Evolutionary conservation across 768 basidiomycete genomes (phyloP).

Genomic region (Tylopilus felleus): DNA sequence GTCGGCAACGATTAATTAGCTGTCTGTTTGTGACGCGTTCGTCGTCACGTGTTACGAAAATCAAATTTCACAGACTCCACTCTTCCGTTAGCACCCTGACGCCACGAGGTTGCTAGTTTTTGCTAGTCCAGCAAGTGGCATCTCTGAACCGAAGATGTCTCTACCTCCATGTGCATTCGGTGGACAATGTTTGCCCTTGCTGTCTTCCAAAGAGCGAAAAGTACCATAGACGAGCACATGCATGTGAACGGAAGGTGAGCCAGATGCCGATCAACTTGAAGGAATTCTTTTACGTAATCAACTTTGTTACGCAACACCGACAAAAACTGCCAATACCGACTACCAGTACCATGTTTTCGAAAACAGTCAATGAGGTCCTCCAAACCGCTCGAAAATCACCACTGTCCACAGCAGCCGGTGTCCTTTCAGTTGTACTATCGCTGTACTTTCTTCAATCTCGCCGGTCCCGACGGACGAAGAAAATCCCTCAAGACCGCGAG

Average conservation of each 20-base stretch:
- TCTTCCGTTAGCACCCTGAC: not conserved
- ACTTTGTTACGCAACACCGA: not conserved
- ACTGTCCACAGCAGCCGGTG: constrained; percentile 6
- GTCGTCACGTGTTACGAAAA: constrained; percentile 29
- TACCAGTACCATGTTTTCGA: constrained; percentile 5
- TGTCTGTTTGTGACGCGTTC: constrained; percentile 15
- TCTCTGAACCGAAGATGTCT: too few relatives aligned
- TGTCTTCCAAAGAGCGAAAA: too few relatives aligned
- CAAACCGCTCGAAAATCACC: constrained; percentile 4
- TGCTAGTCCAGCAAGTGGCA: too few relatives aligned
- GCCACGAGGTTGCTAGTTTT: too few relatives aligned
- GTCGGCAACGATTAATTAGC: constrained; percentile 27
- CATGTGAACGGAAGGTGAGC: too few relatives aligned
- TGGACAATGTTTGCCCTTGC: too few relatives aligned
- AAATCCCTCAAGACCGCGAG: constrained; percentile 48
- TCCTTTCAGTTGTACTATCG: constrained; percentile 14
- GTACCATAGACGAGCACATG: too few relatives aligned
- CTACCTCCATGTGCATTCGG: too few relatives aligned
- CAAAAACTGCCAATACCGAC: too few relatives aligned
- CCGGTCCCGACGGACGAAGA: constrained; percentile 29
- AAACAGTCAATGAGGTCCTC: constrained; percentile 4
- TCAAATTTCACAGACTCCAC: constrained; percentile 7
- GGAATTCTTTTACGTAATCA: constrained; percentile 15
- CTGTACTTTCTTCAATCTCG: constrained; percentile 18
- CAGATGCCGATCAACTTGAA: too few relatives aligned